phyloP scores from a whole-genome alignment of 2,329 filamentous ascomycete genomes.

The Colletotrichum coccodes region DNA sequence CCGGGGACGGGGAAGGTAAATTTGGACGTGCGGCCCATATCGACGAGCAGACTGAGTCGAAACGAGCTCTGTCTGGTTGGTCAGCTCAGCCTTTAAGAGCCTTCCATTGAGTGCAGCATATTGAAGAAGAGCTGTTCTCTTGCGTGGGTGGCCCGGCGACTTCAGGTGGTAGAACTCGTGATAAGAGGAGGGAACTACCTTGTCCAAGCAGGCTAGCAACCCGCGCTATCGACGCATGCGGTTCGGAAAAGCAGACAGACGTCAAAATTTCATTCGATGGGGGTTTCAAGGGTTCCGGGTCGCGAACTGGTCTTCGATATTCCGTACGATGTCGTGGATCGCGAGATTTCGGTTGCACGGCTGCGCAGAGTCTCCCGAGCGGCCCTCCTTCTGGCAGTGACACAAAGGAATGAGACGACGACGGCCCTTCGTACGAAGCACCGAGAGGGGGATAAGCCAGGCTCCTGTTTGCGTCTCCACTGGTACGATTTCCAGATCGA shows the following conservation, averaged over 20 bases:
- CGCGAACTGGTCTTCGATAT: not conserved
- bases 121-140: not conserved
- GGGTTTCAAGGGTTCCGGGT: not conserved
- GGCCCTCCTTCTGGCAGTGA: constrained; percentile 1
- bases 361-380: constrained; percentile 13
- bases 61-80: constrained; percentile 11
- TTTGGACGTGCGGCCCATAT: constrained; percentile 53
- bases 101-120: not conserved
- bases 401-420: constrained; percentile 16
- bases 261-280: constrained; percentile 24
- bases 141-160: constrained; percentile 6
- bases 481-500: constrained; percentile 19
- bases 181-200: constrained; percentile 29
- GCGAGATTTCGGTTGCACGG: constrained; percentile 21
- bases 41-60: constrained; percentile 14
- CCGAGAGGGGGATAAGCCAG: constrained; percentile 8
- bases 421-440: constrained; percentile 19
- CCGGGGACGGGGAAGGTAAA: constrained; percentile 61
- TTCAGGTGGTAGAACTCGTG: constrained; percentile 14
- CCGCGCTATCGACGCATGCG: constrained; percentile 32
- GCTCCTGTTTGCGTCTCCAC: constrained; percentile 30
- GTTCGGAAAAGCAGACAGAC: constrained; percentile 12
- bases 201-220: constrained; percentile 23
- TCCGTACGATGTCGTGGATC: constrained; percentile 10
- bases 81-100: constrained; percentile 11